Percentiles rank a stretch among this genome's conserved stretches.
Evolutionary conservation across 2,329 filamentous ascomycete genomes (phyloP).

Genomic region (Scopulariopsis brevicaulis): DNA sequence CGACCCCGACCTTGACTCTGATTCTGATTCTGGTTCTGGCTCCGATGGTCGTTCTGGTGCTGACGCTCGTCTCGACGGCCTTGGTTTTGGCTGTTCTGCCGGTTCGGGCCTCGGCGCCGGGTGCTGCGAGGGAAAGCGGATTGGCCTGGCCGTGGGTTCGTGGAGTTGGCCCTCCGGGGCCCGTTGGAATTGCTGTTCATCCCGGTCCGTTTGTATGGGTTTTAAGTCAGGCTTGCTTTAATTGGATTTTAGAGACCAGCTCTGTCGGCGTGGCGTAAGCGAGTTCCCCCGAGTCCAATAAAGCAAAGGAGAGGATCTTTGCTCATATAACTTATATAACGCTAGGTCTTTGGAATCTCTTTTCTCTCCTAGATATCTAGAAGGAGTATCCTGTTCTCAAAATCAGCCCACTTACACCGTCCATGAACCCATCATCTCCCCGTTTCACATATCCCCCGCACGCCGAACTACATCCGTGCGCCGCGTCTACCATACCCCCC

Average conservation of each 20-base stretch:
- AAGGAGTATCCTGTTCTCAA: too few species aligned
- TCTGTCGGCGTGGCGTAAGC: too few species aligned
- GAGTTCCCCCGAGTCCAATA: too few species aligned
- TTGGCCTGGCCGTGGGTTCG: constrained; percentile 4
- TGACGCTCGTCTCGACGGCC: neutral
- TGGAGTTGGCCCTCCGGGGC: constrained; percentile 2
- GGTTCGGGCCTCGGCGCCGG: neutral
- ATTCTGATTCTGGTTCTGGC: neutral
- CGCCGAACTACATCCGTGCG: too few species aligned
- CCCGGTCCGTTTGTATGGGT: neutral
- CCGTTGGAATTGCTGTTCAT: neutral
- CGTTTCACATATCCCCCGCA: too few species aligned
- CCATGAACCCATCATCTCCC: too few species aligned
- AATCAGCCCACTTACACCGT: too few species aligned
- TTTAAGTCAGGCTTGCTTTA: neutral
- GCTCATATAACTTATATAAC: too few species aligned
- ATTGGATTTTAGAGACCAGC: neutral
- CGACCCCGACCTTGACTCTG: neutral
- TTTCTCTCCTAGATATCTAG: too few species aligned
- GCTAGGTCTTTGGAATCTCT: too few species aligned
- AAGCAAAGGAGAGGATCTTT: too few species aligned
- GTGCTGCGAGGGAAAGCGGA: neutral
- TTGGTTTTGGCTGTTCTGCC: neutral
- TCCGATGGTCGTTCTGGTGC: neutral
- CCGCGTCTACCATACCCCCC: too few species aligned